Conservation (phyloP, 116 monocot genomes). For the Trichopus zeylanicus region DNA sequence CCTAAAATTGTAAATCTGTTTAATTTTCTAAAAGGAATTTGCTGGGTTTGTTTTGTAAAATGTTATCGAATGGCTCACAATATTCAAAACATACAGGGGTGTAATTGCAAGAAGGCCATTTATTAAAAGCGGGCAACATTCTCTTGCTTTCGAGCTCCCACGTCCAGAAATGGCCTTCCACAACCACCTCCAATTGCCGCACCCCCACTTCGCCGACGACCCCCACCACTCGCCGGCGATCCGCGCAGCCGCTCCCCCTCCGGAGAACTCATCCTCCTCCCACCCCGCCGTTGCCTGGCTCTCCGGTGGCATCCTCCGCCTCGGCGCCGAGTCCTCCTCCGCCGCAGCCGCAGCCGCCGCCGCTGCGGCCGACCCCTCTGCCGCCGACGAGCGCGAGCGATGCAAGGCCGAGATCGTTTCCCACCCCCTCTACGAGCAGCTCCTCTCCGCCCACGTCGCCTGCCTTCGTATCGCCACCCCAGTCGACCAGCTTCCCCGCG, state of each 20-base stretch:
- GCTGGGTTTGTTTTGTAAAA: not conserved
- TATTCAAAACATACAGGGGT: not conserved
- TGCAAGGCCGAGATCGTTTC: conserved; percentile 71
- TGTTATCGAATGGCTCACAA: not conserved
- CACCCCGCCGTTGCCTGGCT: conserved; percentile 42
- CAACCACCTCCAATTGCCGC: conserved; percentile 21
- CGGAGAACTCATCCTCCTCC: conserved; percentile 2
- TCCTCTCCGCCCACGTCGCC: conserved; percentile 87
- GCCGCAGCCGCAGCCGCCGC: conserved; percentile 36
- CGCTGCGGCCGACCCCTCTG: conserved; percentile 7
- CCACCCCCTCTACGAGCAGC: conserved; percentile 89
- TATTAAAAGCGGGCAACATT: conserved; percentile 18
- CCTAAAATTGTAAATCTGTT: too few species aligned
- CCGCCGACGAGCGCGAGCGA: conserved; percentile 37
- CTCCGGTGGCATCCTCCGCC: conserved; percentile 48
- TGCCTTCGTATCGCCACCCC: conserved; percentile 78
- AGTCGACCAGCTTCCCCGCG: conserved; percentile 85
- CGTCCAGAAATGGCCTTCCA: conserved; percentile 1
- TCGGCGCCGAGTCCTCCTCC: conserved; percentile 41
- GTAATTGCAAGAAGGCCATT: conserved; percentile 18
- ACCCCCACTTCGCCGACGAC: conserved; percentile 34
- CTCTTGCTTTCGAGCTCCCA: not conserved
- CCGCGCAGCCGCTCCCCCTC: conserved; percentile 4
- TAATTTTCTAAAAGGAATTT: not conserved
- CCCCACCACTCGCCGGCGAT: conserved; percentile 18